A percentile compares a stretch with the other conserved stretches of the same genome.
Evolutionary conservation across 164 flowering plant genomes (phyloP).

Genomic region (Euptelea pleiosperma): DNA sequence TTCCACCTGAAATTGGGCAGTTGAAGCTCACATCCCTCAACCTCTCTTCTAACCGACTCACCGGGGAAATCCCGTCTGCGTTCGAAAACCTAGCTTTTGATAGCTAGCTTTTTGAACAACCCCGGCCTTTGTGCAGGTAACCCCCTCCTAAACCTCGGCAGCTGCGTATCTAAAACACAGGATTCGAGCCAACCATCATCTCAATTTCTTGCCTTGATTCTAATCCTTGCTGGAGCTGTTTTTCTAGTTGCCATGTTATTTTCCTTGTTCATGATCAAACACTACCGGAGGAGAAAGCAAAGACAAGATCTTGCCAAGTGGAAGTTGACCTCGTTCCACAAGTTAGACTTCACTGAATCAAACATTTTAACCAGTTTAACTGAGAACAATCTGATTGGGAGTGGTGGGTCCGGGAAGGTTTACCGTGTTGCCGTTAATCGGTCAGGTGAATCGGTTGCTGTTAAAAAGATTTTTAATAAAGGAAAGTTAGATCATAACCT

Average conservation of each 20-base stretch:
- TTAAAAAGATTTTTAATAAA: constrained; percentile 55
- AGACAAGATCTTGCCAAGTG: constrained; percentile 29
- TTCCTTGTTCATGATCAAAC: constrained; percentile 24
- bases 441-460: constrained; percentile 49
- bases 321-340: constrained; percentile 67
- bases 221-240: constrained; percentile 19
- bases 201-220: constrained; percentile 28
- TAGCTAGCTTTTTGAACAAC: constrained; percentile 58
- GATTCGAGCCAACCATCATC: constrained; percentile 23
- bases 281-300: constrained; percentile 28
- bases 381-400: constrained; percentile 53
- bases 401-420: constrained; percentile 75
- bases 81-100: constrained; percentile 44
- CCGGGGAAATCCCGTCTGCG: constrained; percentile 49
- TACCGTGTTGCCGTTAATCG: constrained; percentile 33
- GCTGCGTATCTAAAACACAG: constrained; percentile 16
- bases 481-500: constrained; percentile 30
- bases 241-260: constrained; percentile 14
- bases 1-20: constrained; percentile 44
- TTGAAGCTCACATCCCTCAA: constrained; percentile 42
- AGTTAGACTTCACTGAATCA: constrained; percentile 46
- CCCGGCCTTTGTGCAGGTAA: constrained; percentile 42
- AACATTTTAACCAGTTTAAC: constrained; percentile 42
- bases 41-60: constrained; percentile 56
- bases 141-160: constrained; percentile 20